phyloP scores from a whole-genome alignment of 768 basidiomycete species.

The Paxillus rubicundulus region DNA sequence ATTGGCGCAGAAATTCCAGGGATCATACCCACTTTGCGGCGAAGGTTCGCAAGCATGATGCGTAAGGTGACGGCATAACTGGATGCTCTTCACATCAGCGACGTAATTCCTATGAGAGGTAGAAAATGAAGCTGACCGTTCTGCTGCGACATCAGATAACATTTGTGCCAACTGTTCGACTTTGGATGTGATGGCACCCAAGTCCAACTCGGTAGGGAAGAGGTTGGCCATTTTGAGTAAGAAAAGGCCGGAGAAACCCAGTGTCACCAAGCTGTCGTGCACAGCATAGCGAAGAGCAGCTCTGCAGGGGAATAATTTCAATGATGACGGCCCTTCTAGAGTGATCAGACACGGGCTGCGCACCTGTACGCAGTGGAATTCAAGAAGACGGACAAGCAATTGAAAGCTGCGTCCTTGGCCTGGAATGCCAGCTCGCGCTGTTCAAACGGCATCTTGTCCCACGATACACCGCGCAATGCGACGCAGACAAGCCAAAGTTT shows the following conservation, averaged over 20 bases:
- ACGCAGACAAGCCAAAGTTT: constrained; percentile 95
- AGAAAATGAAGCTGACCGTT: constrained; percentile 51
- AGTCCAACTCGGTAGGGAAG: constrained; percentile 82
- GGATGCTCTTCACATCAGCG: constrained; percentile 10
- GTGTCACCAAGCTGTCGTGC: constrained; percentile 88
- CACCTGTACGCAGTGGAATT: constrained; percentile 79
- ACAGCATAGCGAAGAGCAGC: constrained; percentile 91
- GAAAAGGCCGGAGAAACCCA: constrained; percentile 89
- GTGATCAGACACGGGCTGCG: constrained; percentile 14
- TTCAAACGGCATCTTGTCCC: constrained; percentile 96
- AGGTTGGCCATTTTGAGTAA: constrained; percentile 92
- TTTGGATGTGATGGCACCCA: constrained; percentile 71
- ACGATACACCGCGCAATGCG: constrained; percentile 84
- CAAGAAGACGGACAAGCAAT: constrained; percentile 82
- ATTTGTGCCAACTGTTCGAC: constrained; percentile 90
- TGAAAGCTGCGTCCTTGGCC: constrained; percentile 88
- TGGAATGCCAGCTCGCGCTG: constrained; percentile 94
- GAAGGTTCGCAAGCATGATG: constrained; percentile 90
- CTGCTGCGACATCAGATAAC: constrained; percentile 89
- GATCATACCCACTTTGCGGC: constrained; percentile 77
- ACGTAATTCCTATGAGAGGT: not conserved
- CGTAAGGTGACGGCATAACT: constrained; percentile 89
- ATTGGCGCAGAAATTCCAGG: constrained; percentile 47
- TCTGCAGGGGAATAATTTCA: constrained; percentile 35
- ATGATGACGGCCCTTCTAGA: not conserved